Base-by-base conservation (phyloP, 306 rosid species). In the Cucurbita moschata region DNA sequence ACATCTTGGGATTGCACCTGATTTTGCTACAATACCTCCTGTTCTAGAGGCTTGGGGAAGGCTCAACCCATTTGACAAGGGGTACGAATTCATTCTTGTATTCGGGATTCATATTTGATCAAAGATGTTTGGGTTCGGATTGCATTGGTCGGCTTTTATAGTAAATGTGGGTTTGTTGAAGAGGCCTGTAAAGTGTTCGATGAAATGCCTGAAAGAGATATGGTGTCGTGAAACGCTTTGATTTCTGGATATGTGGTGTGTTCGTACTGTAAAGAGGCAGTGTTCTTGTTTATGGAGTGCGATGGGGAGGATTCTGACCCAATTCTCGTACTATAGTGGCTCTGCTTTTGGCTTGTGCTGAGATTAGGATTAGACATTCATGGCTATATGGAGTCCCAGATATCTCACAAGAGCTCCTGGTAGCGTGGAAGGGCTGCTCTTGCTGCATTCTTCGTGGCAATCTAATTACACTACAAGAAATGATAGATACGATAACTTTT, bases 221-320 rank as follows among this genome's bases (percentile, higher is more conserved):
- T 82, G 42, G 86, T 82, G 43, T 73, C 68, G 23, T 85, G 85
- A 86, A 85, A 82, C 19, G 81, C 81, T n/a, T 56, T 85, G 81
- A 69, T 85, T 72, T 68, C 73, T 15, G 88, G 88, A 64, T 73
- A 71, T 65, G 86, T 80, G 42, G 68, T 71, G 44, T 80, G 85
- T 65, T 72, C 72, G 18, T 71, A 15, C 71, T 78, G 55, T 73
- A 67, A 74, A 63, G 75, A 76, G 76, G 88, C 77, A 6, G 12
- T 80, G 37, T 74, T 14, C 7, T 78, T 82, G 83, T 78, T 78
- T 64, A 38, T 73, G 52, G 76, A 64, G 76, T 85, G 86, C 75
- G 78, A 53, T 58, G 52, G 19, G 86, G 75, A 23, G 83, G 83
- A 43, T 64, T 80, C 53, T 64, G 21, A 19, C 82, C 86, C 8